phyloP scores from a whole-genome alignment of 2,329 filamentous ascomycete species.

The Aureobasidium zeae region DNA sequence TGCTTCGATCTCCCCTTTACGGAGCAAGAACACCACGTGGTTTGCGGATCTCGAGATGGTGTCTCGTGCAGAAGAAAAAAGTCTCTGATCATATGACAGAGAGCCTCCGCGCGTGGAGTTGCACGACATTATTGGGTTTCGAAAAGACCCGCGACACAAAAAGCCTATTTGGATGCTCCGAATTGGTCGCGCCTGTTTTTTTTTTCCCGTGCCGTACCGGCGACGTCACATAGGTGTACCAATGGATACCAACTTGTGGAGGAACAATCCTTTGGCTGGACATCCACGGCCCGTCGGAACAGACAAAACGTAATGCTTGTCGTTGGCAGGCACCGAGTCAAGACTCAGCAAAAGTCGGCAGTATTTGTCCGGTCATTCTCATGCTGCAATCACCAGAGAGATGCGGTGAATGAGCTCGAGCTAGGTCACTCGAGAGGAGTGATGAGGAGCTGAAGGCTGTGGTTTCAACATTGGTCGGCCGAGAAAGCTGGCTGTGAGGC shows the following conservation, averaged over 20 bases:
- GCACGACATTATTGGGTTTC: slow-evolving; percentile 9
- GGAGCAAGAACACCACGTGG: slow-evolving; percentile 2
- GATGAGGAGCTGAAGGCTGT: background rate
- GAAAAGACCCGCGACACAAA: background rate
- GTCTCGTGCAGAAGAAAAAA: slow-evolving; percentile 1
- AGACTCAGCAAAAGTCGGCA: background rate
- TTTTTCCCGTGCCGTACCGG: slow-evolving; percentile 11
- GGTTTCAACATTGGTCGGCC: slow-evolving; percentile 10
- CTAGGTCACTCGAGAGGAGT: too few species aligned
- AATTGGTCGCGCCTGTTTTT: background rate
- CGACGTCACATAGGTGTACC: slow-evolving; percentile 15
- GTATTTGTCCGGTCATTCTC: background rate
- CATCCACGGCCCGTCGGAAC: slow-evolving; percentile 8
- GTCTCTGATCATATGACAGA: slow-evolving; percentile 9
- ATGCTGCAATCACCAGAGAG: background rate
- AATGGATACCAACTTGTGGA: background rate
- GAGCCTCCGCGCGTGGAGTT: slow-evolving; percentile 7
- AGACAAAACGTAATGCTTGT: background rate
- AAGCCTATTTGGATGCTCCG: background rate
- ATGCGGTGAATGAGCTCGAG: background rate
- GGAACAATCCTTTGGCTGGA: slow-evolving; percentile 1
- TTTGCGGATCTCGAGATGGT: slow-evolving; percentile 5
- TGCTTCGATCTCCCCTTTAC: background rate
- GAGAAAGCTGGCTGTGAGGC: background rate
- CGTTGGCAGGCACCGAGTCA: background rate